Evolutionary conservation across 106 monocot species (phyloP).

Genomic region (Dendrobium chrysotoxum): DNA sequence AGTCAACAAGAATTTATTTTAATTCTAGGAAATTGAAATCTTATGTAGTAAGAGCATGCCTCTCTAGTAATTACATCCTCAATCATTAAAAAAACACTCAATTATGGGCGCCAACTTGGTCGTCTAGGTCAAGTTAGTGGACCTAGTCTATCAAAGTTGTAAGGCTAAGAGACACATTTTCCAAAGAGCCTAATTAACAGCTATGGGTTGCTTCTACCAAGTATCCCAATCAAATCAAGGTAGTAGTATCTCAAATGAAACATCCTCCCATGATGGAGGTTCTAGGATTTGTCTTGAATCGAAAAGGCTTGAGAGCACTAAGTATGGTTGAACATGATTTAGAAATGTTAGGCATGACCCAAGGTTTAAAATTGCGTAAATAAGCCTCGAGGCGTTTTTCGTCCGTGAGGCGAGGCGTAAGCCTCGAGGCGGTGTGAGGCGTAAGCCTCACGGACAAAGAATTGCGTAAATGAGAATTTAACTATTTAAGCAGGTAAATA

Average conservation of each 20-base stretch:
- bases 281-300: not conserved
- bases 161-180: not conserved
- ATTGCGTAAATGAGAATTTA: no score
- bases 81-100: no score
- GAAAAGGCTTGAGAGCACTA: not conserved
- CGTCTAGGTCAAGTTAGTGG: not conserved
- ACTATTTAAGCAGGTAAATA: no score
- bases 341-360: not conserved
- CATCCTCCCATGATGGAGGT: not conserved
- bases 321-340: not conserved
- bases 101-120: no score
- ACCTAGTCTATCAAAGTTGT: not conserved
- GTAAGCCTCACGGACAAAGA: no score
- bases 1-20: not conserved
- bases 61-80: not conserved
- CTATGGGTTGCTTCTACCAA: not conserved
- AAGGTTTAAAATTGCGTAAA: no score
- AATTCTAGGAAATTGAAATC: not conserved
- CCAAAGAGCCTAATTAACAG: not conserved
- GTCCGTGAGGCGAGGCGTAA: no score
- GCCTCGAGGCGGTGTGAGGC: no score
- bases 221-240: not conserved
- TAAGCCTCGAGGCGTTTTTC: no score
- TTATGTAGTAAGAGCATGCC: not conserved
- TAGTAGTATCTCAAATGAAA: not conserved